Percentiles rank a stretch among this genome's conserved stretches.
phyloP scores from a whole-genome alignment of 176 grass and related monocot species.

The Cocos nucifera region DNA sequence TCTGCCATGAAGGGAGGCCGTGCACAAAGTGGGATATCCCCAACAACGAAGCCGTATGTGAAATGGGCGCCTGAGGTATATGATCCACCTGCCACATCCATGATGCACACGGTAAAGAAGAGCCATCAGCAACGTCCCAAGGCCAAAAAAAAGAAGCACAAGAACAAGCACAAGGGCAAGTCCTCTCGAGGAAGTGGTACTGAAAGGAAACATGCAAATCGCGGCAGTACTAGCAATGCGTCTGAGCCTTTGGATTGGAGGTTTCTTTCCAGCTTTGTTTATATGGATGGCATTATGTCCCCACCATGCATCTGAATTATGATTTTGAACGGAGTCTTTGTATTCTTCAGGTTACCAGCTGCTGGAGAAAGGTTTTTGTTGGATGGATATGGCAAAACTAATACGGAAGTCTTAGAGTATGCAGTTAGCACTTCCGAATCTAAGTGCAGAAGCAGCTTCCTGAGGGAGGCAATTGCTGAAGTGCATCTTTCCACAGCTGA shows the following conservation, averaged over 20 bases:
- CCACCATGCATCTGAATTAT: not conserved
- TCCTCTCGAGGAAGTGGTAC: conserved; percentile 6
- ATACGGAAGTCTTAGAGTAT: conserved; percentile 28
- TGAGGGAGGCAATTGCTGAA: conserved; percentile 33
- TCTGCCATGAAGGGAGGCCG: conserved; percentile 66
- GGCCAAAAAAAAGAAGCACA: conserved; percentile 32
- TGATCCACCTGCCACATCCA: conserved; percentile 48
- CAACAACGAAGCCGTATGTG: conserved; percentile 22
- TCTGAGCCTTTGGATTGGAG: conserved; percentile 18
- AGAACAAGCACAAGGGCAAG: conserved; percentile 45
- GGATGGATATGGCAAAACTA: conserved; percentile 2
- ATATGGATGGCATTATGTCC: not conserved
- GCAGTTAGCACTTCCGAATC: conserved; percentile 34
- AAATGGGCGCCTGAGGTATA: conserved; percentile 69
- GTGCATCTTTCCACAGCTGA: conserved; percentile 51
- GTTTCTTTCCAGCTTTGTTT: conserved; percentile 14
- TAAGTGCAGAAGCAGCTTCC: conserved; percentile 59
- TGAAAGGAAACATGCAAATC: conserved; percentile 26
- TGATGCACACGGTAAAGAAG: conserved; percentile 46
- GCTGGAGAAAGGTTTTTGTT: not conserved
- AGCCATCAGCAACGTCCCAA: conserved; percentile 33
- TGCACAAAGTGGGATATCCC: conserved; percentile 27
- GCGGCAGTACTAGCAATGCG: conserved; percentile 10
- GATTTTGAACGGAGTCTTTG: not conserved
- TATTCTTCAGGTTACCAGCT: conserved; percentile 9